A percentile compares a stretch with the other conserved stretches of the same genome.
Conservation (phyloP, 257 asterid genomes). For the Craterostigma plantagineum region DNA sequence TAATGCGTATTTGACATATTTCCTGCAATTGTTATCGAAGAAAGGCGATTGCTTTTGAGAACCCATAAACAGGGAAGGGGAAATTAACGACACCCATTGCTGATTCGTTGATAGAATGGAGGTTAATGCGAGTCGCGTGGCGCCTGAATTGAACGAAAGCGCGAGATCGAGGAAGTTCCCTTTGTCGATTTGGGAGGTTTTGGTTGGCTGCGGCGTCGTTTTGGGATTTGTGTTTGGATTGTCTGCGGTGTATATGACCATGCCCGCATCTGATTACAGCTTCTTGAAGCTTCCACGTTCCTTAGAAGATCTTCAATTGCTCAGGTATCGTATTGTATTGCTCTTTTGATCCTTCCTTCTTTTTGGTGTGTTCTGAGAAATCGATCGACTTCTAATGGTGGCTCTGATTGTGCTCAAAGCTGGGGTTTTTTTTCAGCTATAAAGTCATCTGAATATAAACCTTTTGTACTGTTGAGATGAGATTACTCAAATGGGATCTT, state of each 20-base stretch:
- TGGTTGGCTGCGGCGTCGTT: conserved; percentile 52
- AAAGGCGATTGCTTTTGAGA: too few relatives aligned
- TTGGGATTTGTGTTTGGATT: conserved; percentile 52
- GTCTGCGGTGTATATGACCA: conserved; percentile 47
- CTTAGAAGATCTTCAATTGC: conserved; percentile 72
- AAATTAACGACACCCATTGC: too few relatives aligned
- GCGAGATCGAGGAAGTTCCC: conserved; percentile 24
- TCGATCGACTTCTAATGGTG: too few relatives aligned
- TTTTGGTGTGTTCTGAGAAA: not conserved
- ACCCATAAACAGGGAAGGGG: too few relatives aligned
- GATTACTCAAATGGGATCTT: too few relatives aligned
- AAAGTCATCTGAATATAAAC: not conserved
- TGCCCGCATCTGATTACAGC: conserved; percentile 90
- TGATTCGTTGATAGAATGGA: too few relatives aligned
- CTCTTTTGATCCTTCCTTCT: not conserved
- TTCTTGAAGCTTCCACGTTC: conserved; percentile 86
- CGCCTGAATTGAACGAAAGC: not conserved
- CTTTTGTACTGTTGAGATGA: too few relatives aligned
- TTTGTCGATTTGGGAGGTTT: conserved; percentile 46
- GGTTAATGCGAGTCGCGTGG: too few relatives aligned
- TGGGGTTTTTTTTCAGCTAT: not conserved
- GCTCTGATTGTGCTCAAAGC: not conserved
- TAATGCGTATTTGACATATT: too few relatives aligned
- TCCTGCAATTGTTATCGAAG: too few relatives aligned
- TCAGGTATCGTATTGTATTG: conserved; percentile 24